Evolutionary conservation across 257 asterid species (phyloP).

Genomic region (Salvia rosmarinus): DNA sequence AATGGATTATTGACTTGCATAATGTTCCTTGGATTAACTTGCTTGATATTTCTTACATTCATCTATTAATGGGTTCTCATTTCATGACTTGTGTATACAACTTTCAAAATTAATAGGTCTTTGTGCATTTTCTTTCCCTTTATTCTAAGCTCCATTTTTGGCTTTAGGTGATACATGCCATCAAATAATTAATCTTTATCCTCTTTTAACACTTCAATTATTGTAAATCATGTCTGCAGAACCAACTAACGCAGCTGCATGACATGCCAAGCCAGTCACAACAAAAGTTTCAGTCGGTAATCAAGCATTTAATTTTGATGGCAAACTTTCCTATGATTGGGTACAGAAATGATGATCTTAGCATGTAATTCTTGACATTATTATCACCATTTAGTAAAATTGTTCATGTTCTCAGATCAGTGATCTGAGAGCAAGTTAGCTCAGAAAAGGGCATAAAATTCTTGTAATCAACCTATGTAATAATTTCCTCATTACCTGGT

Average conservation of each 20-base stretch:
- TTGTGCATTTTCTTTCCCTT: conserved; percentile 26
- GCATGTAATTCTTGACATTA: conserved; percentile 16
- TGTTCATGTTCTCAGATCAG: conserved; percentile 17
- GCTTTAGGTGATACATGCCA: conserved; percentile 20
- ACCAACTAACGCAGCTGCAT: conserved; percentile 71
- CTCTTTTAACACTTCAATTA: conserved; percentile 27
- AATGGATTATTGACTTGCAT: conserved; percentile 6
- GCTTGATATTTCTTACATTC: not conserved
- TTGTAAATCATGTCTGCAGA: conserved; percentile 50
- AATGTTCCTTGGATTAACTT: not conserved
- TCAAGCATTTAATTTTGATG: conserved; percentile 21
- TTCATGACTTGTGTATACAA: not conserved
- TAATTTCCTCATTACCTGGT: not conserved
- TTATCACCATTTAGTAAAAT: conserved; percentile 14
- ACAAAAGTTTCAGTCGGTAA: conserved; percentile 81
- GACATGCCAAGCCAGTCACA: conserved; percentile 75
- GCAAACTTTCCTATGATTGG: conserved; percentile 16
- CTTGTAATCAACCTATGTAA: not conserved
- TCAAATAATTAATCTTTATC: not conserved
- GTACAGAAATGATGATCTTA: conserved; percentile 25
- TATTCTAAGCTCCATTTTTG: conserved; percentile 1
- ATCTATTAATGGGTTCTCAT: not conserved
- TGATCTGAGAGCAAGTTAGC: conserved; percentile 14
- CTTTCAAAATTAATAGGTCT: not conserved
- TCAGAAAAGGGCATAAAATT: not conserved